phyloP scores from a whole-genome alignment of 768 basidiomycete genomes.

The Termitomyces sp. region DNA sequence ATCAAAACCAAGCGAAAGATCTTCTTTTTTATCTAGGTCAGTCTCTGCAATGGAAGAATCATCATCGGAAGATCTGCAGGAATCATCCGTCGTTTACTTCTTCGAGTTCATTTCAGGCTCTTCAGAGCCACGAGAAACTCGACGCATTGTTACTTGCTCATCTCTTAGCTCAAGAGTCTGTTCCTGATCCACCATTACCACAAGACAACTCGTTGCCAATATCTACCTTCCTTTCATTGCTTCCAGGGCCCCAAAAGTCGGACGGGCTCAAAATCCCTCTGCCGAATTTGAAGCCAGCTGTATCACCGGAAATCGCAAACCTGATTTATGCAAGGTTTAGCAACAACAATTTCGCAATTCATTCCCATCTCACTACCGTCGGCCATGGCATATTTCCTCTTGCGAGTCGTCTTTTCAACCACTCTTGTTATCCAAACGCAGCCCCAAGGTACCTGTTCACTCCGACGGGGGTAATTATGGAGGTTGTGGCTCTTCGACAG shows the following conservation, averaged over 20 bases:
- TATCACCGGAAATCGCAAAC: conserved; percentile 22
- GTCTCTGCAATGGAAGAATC: conserved; percentile 53
- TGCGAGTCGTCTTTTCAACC: conserved; percentile 79
- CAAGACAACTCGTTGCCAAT: conserved; percentile 21
- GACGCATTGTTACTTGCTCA: conserved; percentile 66
- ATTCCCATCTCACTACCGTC: conserved; percentile 63
- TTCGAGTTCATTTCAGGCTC: conserved; percentile 40
- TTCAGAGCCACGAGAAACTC: conserved; percentile 48
- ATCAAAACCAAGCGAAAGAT: background rate
- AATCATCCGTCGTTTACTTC: conserved; percentile 38
- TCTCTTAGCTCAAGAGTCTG: conserved; percentile 38
- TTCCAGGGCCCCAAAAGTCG: conserved; percentile 32
- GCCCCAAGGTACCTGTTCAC: conserved; percentile 52
- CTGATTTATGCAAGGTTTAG: conserved; percentile 55
- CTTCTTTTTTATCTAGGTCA: conserved; percentile 46
- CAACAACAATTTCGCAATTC: conserved; percentile 79
- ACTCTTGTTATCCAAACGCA: conserved; percentile 75
- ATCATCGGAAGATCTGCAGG: conserved; percentile 72
- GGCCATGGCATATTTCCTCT: conserved; percentile 75
- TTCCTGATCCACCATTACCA: conserved; percentile 10
- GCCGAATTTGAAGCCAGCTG: conserved; percentile 26
- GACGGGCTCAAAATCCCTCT: conserved; percentile 17
- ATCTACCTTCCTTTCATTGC: conserved; percentile 35
- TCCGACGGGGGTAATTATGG: conserved; percentile 42
- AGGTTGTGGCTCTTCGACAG: conserved; percentile 57